A percentile compares a stretch with the other conserved stretches of the same genome.
These are phyloP conservation scores for Paramecium octaurelia DNA, from an alignment of 73 alveolate genomes.

Conservation along the genomic window DNA sequence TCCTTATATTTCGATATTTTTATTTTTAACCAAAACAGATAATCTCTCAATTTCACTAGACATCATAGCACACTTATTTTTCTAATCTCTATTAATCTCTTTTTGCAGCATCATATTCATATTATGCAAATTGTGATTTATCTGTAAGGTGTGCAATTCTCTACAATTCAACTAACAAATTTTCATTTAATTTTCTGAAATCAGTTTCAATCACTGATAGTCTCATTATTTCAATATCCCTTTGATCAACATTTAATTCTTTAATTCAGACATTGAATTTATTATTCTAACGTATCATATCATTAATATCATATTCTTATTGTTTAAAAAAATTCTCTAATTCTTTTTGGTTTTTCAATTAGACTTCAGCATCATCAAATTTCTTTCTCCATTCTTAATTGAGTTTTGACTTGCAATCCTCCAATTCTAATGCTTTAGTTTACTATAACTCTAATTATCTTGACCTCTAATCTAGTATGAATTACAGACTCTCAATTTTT, in stretches of 20 bases:
- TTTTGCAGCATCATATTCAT: not conserved
- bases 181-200: constrained; percentile 1
- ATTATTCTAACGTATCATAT: not conserved
- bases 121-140: not conserved
- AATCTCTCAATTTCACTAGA: constrained; percentile 36
- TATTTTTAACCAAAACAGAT: not conserved
- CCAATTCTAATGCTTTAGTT: not conserved
- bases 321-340: not conserved
- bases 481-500: not conserved
- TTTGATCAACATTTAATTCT: not conserved
- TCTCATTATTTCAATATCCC: constrained; percentile 25
- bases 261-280: not conserved
- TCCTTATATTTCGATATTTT: not conserved
- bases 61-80: not conserved
- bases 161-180: not conserved
- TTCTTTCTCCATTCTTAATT: constrained; percentile 40
- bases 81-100: constrained; percentile 26
- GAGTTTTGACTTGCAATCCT: not conserved
- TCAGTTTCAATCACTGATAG: not conserved
- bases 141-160: constrained; percentile 8
- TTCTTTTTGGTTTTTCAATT: not conserved
- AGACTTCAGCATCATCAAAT: not conserved
- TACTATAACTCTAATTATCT: not conserved
- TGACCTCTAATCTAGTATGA: not conserved
- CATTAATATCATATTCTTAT: not conserved